Conservation (phyloP, 2,329 filamentous ascomycete species). For the Alternaria atra region DNA sequence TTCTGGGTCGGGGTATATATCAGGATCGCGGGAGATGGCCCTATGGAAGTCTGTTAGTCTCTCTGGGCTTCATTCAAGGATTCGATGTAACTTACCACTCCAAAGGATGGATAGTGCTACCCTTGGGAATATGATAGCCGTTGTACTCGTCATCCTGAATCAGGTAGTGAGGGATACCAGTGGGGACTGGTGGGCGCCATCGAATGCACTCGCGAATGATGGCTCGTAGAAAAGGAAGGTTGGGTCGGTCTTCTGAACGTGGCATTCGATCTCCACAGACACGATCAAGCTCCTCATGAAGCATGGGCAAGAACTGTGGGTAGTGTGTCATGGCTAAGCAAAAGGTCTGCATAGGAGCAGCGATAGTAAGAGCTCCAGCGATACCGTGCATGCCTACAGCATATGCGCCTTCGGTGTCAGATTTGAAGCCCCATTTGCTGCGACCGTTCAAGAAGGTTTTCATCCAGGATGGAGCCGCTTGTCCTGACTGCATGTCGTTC, state of each 20-base stretch:
- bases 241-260: slow-evolving; percentile 48
- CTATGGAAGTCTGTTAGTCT: slow-evolving; percentile 37
- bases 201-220: slow-evolving; percentile 52
- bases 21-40: slow-evolving; percentile 63
- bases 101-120: slow-evolving; percentile 56
- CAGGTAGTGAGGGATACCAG: slow-evolving; percentile 63
- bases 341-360: slow-evolving; percentile 58
- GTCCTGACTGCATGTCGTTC: slow-evolving; percentile 45
- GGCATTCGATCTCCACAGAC: slow-evolving; percentile 52
- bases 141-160: slow-evolving; percentile 66
- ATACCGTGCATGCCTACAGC: slow-evolving; percentile 60
- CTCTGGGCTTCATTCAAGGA: background rate
- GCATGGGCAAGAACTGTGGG: slow-evolving; percentile 53
- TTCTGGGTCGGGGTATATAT: slow-evolving; percentile 73
- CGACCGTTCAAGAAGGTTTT: slow-evolving; percentile 54
- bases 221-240: slow-evolving; percentile 52
- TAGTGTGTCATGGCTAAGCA: slow-evolving; percentile 58
- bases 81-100: slow-evolving; percentile 49
- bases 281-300: slow-evolving; percentile 53
- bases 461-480: slow-evolving; percentile 54
- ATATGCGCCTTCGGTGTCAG: slow-evolving; percentile 57
- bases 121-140: slow-evolving; percentile 66
- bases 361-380: slow-evolving; percentile 57
- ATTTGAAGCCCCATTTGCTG: slow-evolving; percentile 52
- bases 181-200: slow-evolving; percentile 57